Base-by-base conservation (phyloP, 2,329 filamentous ascomycete genomes). In the Keithomyces neogunnii region DNA sequence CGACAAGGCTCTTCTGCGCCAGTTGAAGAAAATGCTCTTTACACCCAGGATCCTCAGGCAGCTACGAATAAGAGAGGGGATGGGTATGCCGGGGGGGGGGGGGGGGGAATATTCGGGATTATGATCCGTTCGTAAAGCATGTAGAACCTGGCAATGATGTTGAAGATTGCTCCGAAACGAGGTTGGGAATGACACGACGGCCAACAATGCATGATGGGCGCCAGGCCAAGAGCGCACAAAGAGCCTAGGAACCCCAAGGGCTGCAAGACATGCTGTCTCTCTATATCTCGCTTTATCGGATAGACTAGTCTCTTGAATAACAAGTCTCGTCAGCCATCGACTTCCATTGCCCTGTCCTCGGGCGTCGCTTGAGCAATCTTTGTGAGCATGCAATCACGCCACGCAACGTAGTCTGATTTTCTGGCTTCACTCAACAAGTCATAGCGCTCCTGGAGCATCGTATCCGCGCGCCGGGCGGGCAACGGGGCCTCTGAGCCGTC, bases 391-490 rank as follows among this genome's bases (percentile, higher is more conserved):
- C 64, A 68, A 4, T 74, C 72, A 65, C 84, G 84, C 88, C 88
- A 93, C 19, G 63, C 65, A 44, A 64, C 70, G 62, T 83, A 90
- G 9, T 85, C 81, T 40, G 71, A 72, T 58, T 76, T 74, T 57
- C 80, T 81, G 54, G 75, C 71, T 47, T 84, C 80, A 55, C 82
- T 84, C 59, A 91, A 66, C 60, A 84, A 88, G 60, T 90, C 85
- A 60, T 87, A 84, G 45, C 78, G 77, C 56, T 85, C 82, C 65
- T 90, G 86, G 59, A 91, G 81, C 86, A 90, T 90, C 2, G 83
- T 86, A 56, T 82, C 80, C 7, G 75, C 70, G 51, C 75, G 65
- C 66, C 81, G 68, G 31, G 74, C 63, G 51, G 74, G 70, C 38
- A 69, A 62, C 53, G 66, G 71, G 54, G 61, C 56, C 28, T 54